These are phyloP conservation scores for Syzygium jambos DNA, from an alignment of 345 rosid genomes.

Conservation along the genomic window DNA sequence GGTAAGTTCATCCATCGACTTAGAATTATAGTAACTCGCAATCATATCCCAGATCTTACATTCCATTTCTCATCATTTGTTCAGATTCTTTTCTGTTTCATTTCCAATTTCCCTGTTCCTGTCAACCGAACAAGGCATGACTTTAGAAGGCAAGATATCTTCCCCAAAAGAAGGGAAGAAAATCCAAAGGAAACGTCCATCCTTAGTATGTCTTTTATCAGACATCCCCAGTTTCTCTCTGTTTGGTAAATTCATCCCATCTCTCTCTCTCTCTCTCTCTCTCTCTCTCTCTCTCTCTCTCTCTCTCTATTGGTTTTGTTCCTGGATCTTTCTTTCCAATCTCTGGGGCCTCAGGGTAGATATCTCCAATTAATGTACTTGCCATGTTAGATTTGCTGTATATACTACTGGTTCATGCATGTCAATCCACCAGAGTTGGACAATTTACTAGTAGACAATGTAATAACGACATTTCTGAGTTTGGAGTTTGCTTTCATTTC, in stretches of 20 bases:
- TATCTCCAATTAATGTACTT: not conserved
- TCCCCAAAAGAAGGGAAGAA: not conserved
- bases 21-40: not conserved
- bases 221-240: not conserved
- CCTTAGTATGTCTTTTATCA: not conserved
- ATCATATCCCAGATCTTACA: not conserved
- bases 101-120: not conserved
- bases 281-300: no score
- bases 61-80: not conserved
- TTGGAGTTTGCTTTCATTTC: not conserved
- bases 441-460: not conserved
- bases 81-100: not conserved
- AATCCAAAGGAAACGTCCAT: not conserved
- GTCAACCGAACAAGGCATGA: not conserved
- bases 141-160: not conserved
- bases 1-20: not conserved
- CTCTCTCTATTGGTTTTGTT: not conserved
- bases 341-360: not conserved
- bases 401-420: no score
- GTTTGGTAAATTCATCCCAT: not conserved
- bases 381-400: not conserved
- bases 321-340: not conserved
- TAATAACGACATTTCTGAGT: not conserved
- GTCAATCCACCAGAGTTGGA: not conserved
- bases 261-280: not conserved